Evolutionary conservation across 1,139 yeast species (phyloP), one percentile per base, ranked within the genome.

Genomic region (Pichia sp.): DNA sequence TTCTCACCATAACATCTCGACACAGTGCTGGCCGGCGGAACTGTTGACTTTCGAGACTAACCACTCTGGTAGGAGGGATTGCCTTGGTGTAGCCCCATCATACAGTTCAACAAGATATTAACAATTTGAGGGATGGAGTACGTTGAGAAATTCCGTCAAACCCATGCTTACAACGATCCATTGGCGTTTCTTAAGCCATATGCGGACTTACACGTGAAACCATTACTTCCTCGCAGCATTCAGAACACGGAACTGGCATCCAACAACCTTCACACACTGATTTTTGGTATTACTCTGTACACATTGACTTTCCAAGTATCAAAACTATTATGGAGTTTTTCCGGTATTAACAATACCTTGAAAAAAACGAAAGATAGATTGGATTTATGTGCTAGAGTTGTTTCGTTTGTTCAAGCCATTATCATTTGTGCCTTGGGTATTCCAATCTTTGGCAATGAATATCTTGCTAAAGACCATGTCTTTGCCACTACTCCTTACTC

Each of bases 301-400:
- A 70, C 72, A 24, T 33, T 53, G 3, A 39, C 74, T 13, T 71
- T 64, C 50, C 47, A 62, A 18, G 36, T 65, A 3, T 68, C 78
- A 0, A 66, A 73, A 6, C 20, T 56, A 25, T 28, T 76, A 18
- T 65, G 82, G 25, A 69, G 73, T 8, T 30, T 45, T 22, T 45
- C 48, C 6, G 12, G 28, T 1, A 32, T 50, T 9, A 27, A 33
- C 14, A 30, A 37, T 6, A 34, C 37, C 12, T 50, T 65, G 34
- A 82, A 83, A 59, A 66, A 65, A 9, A 49, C 59, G 9, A 72
- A 74, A 44, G 67, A 72, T 24, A 66, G 66, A 50, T 57, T 80
- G 49, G 88, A 91, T 57, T 85, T 85, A 52, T 94, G 87, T 56
- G 80, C 88, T 48, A 96, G 91, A 58, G 72, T 83, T 16, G 96